phyloP scores from a whole-genome alignment of 331 rosid genomes.

The Dryas integrifolia region DNA sequence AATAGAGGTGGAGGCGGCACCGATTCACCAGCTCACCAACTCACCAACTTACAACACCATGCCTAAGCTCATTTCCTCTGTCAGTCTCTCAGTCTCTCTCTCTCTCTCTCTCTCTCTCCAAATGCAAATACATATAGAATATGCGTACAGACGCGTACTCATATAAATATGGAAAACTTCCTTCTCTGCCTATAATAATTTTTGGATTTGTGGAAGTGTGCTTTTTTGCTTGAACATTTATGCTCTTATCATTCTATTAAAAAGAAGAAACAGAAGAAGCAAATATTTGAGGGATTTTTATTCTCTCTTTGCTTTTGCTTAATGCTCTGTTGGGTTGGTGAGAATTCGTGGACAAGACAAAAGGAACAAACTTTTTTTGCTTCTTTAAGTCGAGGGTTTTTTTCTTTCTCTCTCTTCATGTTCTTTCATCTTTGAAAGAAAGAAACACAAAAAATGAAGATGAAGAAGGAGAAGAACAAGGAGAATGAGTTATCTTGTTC shows the following conservation, averaged over 20 bases:
- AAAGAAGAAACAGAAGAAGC: no score
- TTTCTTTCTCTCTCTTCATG: no score
- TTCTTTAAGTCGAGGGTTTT: no score
- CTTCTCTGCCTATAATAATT: no score
- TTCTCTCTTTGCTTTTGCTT: background rate
- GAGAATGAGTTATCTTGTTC: background rate
- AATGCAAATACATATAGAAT: background rate
- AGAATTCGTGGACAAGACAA: no score
- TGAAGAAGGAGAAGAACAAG: background rate
- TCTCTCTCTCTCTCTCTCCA: background rate
- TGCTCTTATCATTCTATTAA: no score
- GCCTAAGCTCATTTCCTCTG: slow-evolving; percentile 4
- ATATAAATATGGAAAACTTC: no score
- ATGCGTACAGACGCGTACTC: no score
- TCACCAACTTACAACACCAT: background rate
- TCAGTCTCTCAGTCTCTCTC: background rate
- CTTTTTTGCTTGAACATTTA: background rate
- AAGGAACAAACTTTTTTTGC: no score
- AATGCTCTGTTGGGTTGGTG: background rate
- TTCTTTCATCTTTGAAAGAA: no score
- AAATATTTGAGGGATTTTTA: no score
- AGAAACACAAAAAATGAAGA: no score
- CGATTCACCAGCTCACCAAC: background rate
- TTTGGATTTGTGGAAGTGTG: background rate
- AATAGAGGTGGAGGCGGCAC: background rate